Evolutionary conservation across 352 stramenopile genomes (phyloP).

Genomic region (Blastocystis hominis): DNA sequence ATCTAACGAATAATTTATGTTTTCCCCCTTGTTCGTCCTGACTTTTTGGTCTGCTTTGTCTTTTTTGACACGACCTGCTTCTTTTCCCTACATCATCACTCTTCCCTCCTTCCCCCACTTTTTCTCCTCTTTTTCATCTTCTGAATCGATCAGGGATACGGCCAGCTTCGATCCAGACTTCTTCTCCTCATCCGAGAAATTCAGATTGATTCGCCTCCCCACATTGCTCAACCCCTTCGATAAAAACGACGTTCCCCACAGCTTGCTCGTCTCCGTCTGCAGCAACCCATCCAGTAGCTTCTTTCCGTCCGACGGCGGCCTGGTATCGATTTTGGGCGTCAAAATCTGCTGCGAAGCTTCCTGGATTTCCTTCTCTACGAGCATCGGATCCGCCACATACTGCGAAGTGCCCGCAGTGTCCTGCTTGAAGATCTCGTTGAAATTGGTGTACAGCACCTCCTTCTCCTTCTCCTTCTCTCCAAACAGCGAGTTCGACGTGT

Average conservation of each 20-base stretch:
- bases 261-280: background rate
- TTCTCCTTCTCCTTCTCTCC: background rate
- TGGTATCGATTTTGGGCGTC: background rate
- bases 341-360: slow-evolving; percentile 10
- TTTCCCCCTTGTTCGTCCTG: background rate
- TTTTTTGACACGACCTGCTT: background rate
- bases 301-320: background rate
- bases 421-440: slow-evolving; percentile 11
- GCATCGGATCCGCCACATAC: background rate
- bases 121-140: background rate
- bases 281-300: slow-evolving; percentile 14
- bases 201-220: background rate
- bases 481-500: background rate
- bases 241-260: background rate
- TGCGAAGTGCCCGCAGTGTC: background rate
- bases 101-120: background rate
- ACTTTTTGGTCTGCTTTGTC: background rate
- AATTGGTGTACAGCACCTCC: slow-evolving; percentile 34
- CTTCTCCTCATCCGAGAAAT: background rate
- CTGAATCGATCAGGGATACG: background rate
- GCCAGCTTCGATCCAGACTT: background rate
- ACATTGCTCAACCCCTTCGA: background rate
- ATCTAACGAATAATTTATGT: background rate
- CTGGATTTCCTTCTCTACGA: background rate
- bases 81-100: background rate